Conservation (phyloP, 257 asterid species). For the Echium plantagineum region DNA sequence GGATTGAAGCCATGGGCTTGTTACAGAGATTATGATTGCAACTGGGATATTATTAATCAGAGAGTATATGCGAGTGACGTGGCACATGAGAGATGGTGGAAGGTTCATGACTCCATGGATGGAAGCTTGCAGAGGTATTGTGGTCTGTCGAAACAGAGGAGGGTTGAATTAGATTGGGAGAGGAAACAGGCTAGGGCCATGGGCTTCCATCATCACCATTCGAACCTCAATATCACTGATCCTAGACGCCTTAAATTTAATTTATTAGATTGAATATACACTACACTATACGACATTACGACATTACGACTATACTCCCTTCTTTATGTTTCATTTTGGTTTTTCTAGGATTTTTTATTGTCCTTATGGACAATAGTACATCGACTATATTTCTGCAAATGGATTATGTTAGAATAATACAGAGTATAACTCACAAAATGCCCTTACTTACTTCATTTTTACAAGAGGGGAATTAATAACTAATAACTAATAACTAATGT, state of each 20-base stretch:
- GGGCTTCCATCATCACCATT: constrained; percentile 44
- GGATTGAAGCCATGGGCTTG: constrained; percentile 87
- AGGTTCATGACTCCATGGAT: constrained; percentile 60
- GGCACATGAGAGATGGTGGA: constrained; percentile 75
- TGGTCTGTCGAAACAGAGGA: constrained; percentile 40
- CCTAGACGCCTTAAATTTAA: constrained; percentile 28
- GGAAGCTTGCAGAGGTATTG: constrained; percentile 39
- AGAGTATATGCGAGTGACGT: constrained; percentile 60
- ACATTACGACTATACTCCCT: too few relatives aligned
- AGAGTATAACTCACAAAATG: too few relatives aligned
- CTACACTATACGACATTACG: too few relatives aligned
- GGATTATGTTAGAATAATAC: too few relatives aligned
- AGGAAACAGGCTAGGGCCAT: constrained; percentile 39
- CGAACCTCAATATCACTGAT: constrained; percentile 65
- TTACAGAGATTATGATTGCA: constrained; percentile 80
- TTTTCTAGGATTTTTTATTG: too few relatives aligned
- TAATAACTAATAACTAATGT: too few relatives aligned
- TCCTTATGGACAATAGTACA: too few relatives aligned
- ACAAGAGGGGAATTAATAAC: too few relatives aligned
- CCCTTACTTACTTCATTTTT: too few relatives aligned
- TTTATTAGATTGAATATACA: not conserved
- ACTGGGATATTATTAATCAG: constrained; percentile 51
- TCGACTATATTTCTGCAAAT: too few relatives aligned
- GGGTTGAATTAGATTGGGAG: constrained; percentile 49
- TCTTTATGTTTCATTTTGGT: too few relatives aligned